Evolutionary conservation across 139 green algal species (phyloP), one percentile per base, ranked within the genome.

Genomic region (Chlamydomonas sp.): DNA sequence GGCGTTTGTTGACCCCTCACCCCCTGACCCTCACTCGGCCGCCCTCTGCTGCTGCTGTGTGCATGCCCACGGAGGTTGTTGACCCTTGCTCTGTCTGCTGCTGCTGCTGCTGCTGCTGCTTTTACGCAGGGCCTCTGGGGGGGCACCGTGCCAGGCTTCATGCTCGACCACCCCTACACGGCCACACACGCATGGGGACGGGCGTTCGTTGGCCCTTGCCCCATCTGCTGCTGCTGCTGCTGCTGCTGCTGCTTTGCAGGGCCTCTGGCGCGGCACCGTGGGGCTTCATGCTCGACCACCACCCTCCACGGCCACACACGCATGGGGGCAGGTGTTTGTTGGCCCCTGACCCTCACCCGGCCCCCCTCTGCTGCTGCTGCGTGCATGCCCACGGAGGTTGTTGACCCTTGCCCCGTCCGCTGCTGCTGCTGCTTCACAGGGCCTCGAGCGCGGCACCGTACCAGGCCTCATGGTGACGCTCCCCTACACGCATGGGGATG

Each of bases 271-370:
- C 16, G 94, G 94, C 48, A 97, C 89, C 1, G 78, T 98, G 10
- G 91, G 94, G 5, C 94, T 87, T 24, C 82, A 92, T 77, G 81
- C 97, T 43, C 75, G 99, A 10, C 91, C 89, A 1, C 79, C 98
- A 30, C 95, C 95, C 1, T 99, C 99, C 89, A 96, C 87, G n/a
- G 95, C 91, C 10, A 88, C 98, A 4, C 95, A 99, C n/a, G n/a
- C n/a, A n/a, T n/a, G n/a, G n/a, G n/a, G n/a, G n/a, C n/a, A n/a
- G n/a, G n/a, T n/a, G n/a, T n/a, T n/a, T n/a, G n/a, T n/a, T n/a
- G n/a, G n/a, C n/a, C n/a, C n/a, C n/a, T n/a, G n/a, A n/a, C n/a
- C n/a, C n/a, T n/a, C n/a, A n/a, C n/a, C n/a, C n/a, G n/a, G n/a
- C n/a, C n/a, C n/a, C n/a, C n/a, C n/a, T n/a, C n/a, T n/a, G n/a